These are phyloP conservation scores for Didymella lethalis DNA, from an alignment of 2,329 filamentous ascomycete genomes.

Conservation along the genomic window DNA sequence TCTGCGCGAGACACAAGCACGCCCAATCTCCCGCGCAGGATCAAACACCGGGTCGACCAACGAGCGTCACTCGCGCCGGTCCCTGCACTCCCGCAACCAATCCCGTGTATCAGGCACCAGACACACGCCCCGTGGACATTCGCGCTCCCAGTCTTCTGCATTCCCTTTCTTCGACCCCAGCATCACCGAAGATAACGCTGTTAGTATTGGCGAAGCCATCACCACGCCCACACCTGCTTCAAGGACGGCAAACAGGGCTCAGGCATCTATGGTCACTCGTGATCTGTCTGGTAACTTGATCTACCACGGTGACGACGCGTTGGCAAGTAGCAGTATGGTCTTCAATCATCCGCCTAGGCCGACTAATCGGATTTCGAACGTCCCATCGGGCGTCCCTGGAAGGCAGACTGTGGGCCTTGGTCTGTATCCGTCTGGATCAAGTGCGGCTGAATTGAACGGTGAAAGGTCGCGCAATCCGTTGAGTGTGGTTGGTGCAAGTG, in stretches of 20 bases:
- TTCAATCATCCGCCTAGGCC: conserved; percentile 21
- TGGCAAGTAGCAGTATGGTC: conserved; percentile 30
- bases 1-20: conserved; percentile 11
- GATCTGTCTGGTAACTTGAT: conserved; percentile 33
- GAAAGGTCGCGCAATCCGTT: conserved; percentile 28
- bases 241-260: background rate
- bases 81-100: conserved; percentile 32
- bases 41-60: conserved; percentile 25
- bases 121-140: conserved; percentile 31
- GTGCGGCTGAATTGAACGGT: conserved; percentile 19
- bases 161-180: conserved; percentile 40
- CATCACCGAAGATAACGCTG: conserved; percentile 14
- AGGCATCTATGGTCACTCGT: conserved; percentile 19
- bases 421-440: conserved; percentile 23
- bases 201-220: conserved; percentile 20
- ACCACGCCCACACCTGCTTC: conserved; percentile 5
- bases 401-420: conserved; percentile 19
- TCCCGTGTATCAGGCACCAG: conserved; percentile 28
- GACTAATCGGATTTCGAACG: conserved; percentile 3
- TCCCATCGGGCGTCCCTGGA: conserved; percentile 3
- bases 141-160: conserved; percentile 41
- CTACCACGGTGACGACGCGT: conserved; percentile 31
- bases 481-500: conserved; percentile 22
- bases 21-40: conserved; percentile 7
- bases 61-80: conserved; percentile 38